A percentile compares a stretch with the other conserved stretches of the same genome.
Conservation (phyloP, 805 yeast species). For the Spathaspora boniae region DNA sequence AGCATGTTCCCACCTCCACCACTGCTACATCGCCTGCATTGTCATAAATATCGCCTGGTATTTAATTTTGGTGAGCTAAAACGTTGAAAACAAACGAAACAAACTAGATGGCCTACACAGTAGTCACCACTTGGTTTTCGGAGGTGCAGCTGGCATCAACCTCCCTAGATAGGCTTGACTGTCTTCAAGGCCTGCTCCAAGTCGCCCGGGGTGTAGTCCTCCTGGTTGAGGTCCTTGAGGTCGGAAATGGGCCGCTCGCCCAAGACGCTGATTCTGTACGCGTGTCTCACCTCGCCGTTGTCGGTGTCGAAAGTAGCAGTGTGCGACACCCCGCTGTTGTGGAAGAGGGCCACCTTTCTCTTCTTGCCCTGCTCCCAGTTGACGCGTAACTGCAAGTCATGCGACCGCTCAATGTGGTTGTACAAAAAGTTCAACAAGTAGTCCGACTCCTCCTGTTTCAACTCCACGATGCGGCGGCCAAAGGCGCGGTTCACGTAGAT, state of each 20-base stretch:
- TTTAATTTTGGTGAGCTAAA: too few species aligned
- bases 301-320: conserved; percentile 73
- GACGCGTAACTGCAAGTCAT: conserved; percentile 67
- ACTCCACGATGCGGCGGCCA: conserved; percentile 63
- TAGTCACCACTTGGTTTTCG: too few species aligned
- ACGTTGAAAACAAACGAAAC: too few species aligned
- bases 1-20: too few species aligned
- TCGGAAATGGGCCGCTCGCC: conserved; percentile 66
- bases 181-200: conserved; percentile 24
- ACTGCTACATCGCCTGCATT: too few species aligned
- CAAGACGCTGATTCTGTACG: conserved; percentile 67
- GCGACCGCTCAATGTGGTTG: conserved; percentile 47
- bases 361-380: conserved; percentile 52
- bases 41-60: too few species aligned
- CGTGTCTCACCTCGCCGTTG: conserved; percentile 63
- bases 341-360: conserved; percentile 72
- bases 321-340: conserved; percentile 68
- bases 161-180: conserved; percentile 12
- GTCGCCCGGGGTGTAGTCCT: conserved; percentile 32
- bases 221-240: conserved; percentile 36
- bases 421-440: conserved; percentile 55
- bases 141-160: too few species aligned
- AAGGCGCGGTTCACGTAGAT: conserved; percentile 58
- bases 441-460: conserved; percentile 70
- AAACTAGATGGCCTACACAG: too few species aligned